These are phyloP conservation scores for Fistulinella prunicolor DNA, from an alignment of 768 basidiomycete genomes.

Conservation along the genomic window DNA sequence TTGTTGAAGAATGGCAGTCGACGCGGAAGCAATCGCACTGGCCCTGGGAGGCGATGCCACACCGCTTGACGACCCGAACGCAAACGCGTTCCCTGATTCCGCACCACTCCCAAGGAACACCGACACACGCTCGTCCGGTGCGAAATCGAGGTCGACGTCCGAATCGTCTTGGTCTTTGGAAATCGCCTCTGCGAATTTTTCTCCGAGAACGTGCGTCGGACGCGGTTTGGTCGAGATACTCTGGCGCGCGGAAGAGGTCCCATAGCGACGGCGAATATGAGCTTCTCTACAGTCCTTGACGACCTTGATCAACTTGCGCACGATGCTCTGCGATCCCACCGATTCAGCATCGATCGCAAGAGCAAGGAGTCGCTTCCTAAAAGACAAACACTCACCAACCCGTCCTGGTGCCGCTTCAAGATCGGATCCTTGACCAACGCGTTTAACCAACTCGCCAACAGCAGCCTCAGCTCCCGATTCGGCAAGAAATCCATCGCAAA, in stretches of 20 bases:
- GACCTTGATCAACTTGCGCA: constrained; percentile 79
- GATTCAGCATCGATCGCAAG: constrained; percentile 8
- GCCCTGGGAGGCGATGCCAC: constrained; percentile 38
- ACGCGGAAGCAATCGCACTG: constrained; percentile 50
- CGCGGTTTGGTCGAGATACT: constrained; percentile 32
- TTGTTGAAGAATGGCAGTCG: constrained; percentile 63
- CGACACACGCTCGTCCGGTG: constrained; percentile 45
- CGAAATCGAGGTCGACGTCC: constrained; percentile 78
- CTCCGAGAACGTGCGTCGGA: constrained; percentile 51
- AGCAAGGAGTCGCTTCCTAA: background rate
- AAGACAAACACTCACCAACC: constrained; percentile 52
- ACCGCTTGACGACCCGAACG: constrained; percentile 26
- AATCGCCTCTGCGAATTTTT: constrained; percentile 61
- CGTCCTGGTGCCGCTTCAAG: constrained; percentile 62
- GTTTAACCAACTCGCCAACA: constrained; percentile 81
- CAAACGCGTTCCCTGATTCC: constrained; percentile 48
- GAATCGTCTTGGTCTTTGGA: constrained; percentile 53
- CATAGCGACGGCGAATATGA: constrained; percentile 44
- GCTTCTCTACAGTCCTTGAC: constrained; percentile 76
- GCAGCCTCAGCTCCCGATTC: constrained; percentile 68
- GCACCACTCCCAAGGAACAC: constrained; percentile 33
- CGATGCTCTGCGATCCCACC: constrained; percentile 55
- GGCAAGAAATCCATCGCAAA: constrained; percentile 87
- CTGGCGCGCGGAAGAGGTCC: constrained; percentile 30
- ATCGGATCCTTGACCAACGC: constrained; percentile 69